Evolutionary conservation across 495 filamentous ascomycete genomes (phyloP).

Genomic region (Talaromyces stipitatus): DNA sequence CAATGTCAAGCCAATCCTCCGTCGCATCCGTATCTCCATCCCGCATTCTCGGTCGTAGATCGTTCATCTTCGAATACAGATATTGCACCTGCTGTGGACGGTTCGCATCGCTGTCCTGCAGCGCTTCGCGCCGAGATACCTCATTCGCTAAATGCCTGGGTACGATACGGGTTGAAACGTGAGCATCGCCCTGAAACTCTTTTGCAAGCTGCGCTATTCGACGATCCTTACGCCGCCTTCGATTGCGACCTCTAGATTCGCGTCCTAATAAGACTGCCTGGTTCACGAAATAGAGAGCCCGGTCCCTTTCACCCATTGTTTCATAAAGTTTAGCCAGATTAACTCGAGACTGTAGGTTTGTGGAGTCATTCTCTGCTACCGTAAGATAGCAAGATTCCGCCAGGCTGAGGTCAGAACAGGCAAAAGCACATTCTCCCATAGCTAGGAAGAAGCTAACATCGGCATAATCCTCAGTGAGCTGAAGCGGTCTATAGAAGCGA

Average conservation of each 20-base stretch:
- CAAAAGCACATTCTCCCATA: conserved; percentile 64
- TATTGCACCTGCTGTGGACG: conserved; percentile 44
- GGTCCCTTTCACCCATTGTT: conserved; percentile 53
- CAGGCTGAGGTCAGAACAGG: conserved; percentile 51
- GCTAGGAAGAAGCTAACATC: conserved; percentile 59
- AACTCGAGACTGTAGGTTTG: conserved; percentile 63
- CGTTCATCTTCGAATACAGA: conserved; percentile 48
- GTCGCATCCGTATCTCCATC: conserved; percentile 45
- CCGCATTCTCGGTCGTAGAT: conserved; percentile 42
- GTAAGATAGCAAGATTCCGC: conserved; percentile 69
- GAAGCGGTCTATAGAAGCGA: conserved; percentile 64
- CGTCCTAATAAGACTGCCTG: conserved; percentile 59
- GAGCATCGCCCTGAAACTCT: conserved; percentile 24
- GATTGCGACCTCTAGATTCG: conserved; percentile 25
- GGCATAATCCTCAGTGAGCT: conserved; percentile 46
- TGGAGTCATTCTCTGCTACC: conserved; percentile 59
- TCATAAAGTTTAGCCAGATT: conserved; percentile 77
- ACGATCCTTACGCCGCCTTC: conserved; percentile 32
- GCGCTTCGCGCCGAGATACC: conserved; percentile 15
- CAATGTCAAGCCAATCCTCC: conserved; percentile 65
- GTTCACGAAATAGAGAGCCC: conserved; percentile 66
- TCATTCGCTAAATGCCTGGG: conserved; percentile 22
- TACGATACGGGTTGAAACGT: conserved; percentile 8
- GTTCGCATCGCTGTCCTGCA: conserved; percentile 29
- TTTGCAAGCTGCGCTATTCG: conserved; percentile 35